Evolutionary conservation across 805 yeast species (phyloP), one percentile per base, ranked within the genome.

Genomic region (Lipomyces mesembrius): DNA sequence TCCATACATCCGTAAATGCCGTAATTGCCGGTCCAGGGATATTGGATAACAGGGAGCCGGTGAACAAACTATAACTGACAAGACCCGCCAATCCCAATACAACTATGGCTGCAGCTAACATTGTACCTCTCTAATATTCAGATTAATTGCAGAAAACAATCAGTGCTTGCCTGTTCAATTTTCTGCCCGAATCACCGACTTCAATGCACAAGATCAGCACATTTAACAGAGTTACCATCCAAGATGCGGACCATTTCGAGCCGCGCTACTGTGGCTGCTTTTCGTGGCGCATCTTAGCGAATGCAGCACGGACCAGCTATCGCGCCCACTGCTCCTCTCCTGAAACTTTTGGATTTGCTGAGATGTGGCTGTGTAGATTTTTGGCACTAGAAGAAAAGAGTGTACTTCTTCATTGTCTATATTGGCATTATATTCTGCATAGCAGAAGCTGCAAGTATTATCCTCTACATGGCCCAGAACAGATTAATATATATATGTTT

Each of bases 1-100:
- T 79, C 75, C 79, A 79, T 37, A 79, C 77, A 27, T 75, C 74
- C 1, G 87, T 76, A 17, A 86, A 68, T 32, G 87, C 79, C 72
- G 86, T 82, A 12, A 83, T 68, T 59, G 77, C 78, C 0, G 91
- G 91, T 0, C 91, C 91, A 0, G 91, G 91, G 3, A 88, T 73
- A 20, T 75, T 65, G 37, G 83, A 74, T 6, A 87, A 73, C 7
- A 89, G 87, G 37, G 60, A 27, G 29, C 17, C 22, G 37, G 56
- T 9, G 51, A 34, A 17, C 22, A 43, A 17, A 8, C 49, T 17
- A 2, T 6, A 43, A 17, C 49, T 22, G 49, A 43, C 22, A 17
- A 43, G 8, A 6, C 22, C 22, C 7, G 49, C 49, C 22, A 43
- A n/a, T 17, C 49, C 49, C 49, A 43, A 43, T 17, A 43, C 49